Evolutionary conservation across 495 filamentous ascomycete species (phyloP).

Genomic region (Geopyxis carbonaria): DNA sequence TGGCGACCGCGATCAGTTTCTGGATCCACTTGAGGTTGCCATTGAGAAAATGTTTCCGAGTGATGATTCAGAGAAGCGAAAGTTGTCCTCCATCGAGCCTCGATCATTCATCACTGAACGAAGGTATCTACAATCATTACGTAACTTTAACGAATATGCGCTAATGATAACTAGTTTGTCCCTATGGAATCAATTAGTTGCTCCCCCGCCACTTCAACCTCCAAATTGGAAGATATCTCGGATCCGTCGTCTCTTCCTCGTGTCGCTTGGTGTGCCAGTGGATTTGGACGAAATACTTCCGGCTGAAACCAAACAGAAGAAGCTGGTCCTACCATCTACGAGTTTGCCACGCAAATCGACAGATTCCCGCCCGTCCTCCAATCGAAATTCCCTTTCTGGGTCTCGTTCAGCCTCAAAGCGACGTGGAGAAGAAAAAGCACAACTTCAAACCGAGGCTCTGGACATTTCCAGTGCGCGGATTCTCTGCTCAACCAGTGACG

Average conservation of each 20-base stretch:
- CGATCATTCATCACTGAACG: conserved; percentile 50
- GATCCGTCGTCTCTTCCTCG: conserved; percentile 87
- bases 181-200: conserved; percentile 90
- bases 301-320: conserved; percentile 82
- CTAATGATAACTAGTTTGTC: conserved; percentile 44
- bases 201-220: conserved; percentile 83
- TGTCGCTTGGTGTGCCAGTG: conserved; percentile 86
- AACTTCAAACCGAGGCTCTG: conserved; percentile 28
- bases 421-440: conserved; percentile 26
- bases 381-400: conserved; percentile 1
- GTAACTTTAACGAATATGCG: not conserved
- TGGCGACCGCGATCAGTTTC: conserved; percentile 42
- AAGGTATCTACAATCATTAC: conserved; percentile 31
- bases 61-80: conserved; percentile 33
- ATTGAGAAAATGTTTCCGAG: conserved; percentile 41
- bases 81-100: conserved; percentile 34
- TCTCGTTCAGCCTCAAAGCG: conserved; percentile 26
- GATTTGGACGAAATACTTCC: conserved; percentile 95
- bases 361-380: conserved; percentile 3
- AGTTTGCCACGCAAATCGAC: conserved; percentile 30
- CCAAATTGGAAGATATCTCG: conserved; percentile 96
- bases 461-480: conserved; percentile 64
- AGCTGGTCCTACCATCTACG: conserved; percentile 79
- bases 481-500: conserved; percentile 66
- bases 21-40: conserved; percentile 35